Evolutionary conservation across 2,329 filamentous ascomycete species (phyloP).

Genomic region (Penicillium capsulatum): DNA sequence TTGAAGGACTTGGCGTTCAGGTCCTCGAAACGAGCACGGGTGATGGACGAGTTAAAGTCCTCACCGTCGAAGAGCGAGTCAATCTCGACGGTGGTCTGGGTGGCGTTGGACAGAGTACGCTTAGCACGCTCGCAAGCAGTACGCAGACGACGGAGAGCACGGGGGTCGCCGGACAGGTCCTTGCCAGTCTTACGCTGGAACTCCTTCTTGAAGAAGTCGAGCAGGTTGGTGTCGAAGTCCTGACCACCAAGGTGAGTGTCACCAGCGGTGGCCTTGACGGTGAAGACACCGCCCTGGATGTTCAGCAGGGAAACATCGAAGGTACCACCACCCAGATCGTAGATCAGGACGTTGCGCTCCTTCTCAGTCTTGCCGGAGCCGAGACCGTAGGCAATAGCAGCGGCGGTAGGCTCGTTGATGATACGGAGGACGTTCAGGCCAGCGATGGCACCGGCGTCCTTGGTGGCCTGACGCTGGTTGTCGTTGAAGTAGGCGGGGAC

Average conservation of each 20-base stretch:
- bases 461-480: slow-evolving; percentile 99
- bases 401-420: slow-evolving; percentile 99
- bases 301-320: slow-evolving; percentile 99
- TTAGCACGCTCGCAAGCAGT: slow-evolving; percentile 99
- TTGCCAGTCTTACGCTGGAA: slow-evolving; percentile 79
- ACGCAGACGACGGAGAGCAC: slow-evolving; percentile 90
- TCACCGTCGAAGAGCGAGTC: slow-evolving; percentile 97
- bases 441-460: slow-evolving; percentile 96
- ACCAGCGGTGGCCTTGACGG: slow-evolving; percentile 96
- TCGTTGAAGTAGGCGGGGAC: slow-evolving; percentile 99
- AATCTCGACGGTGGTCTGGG: slow-evolving; percentile 96
- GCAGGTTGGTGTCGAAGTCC: slow-evolving; percentile 93
- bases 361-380: slow-evolving; percentile 91
- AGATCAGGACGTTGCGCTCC: slow-evolving; percentile 98
- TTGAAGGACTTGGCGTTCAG: slow-evolving; percentile 93
- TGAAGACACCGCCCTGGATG: slow-evolving; percentile 99
- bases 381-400: slow-evolving; percentile 97
- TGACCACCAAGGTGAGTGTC: slow-evolving; percentile 94
- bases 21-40: slow-evolving; percentile 98
- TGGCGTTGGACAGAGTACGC: slow-evolving; percentile 95
- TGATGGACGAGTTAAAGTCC: slow-evolving; percentile 96
- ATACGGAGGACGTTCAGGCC: slow-evolving; percentile 99
- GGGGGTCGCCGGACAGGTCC: slow-evolving; percentile 75
- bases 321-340: slow-evolving; percentile 99
- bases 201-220: slow-evolving; percentile 96